phyloP scores from a whole-genome alignment of 176 grass and related monocot genomes.

The Bonia amplexicaulis region DNA sequence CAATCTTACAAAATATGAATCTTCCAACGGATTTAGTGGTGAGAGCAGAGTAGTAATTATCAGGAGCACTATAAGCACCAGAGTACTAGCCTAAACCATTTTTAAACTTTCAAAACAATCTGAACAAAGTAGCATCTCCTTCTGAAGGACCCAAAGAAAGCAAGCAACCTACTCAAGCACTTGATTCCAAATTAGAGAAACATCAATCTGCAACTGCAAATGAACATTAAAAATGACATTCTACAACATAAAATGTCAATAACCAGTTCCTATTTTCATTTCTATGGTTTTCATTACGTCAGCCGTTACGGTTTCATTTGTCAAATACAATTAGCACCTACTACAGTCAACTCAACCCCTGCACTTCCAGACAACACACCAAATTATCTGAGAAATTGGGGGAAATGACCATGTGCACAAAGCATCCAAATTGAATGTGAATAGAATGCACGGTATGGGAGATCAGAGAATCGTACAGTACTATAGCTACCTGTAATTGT shows the following conservation, averaged over 20 bases:
- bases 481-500: not conserved
- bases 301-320: not conserved
- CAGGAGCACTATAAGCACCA: not conserved
- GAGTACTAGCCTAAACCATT: not conserved
- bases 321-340: not conserved
- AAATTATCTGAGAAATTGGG: not conserved
- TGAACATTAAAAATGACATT: not conserved
- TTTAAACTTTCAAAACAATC: not conserved
- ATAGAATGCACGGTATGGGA: not conserved
- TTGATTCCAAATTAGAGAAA: not conserved
- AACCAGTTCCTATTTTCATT: not conserved
- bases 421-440: not conserved
- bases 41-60: not conserved
- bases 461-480: not conserved
- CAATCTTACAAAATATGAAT: not conserved
- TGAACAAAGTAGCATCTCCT: not conserved
- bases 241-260: not conserved
- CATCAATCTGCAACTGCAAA: slow-evolving; percentile 1
- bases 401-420: not conserved
- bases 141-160: slow-evolving; percentile 4
- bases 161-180: not conserved
- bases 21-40: not conserved
- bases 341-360: not conserved
- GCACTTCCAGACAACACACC: not conserved
- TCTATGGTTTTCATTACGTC: not conserved